Conservation (phyloP, 2,329 filamentous ascomycete species). For the Sporothrix variecibatus region DNA sequence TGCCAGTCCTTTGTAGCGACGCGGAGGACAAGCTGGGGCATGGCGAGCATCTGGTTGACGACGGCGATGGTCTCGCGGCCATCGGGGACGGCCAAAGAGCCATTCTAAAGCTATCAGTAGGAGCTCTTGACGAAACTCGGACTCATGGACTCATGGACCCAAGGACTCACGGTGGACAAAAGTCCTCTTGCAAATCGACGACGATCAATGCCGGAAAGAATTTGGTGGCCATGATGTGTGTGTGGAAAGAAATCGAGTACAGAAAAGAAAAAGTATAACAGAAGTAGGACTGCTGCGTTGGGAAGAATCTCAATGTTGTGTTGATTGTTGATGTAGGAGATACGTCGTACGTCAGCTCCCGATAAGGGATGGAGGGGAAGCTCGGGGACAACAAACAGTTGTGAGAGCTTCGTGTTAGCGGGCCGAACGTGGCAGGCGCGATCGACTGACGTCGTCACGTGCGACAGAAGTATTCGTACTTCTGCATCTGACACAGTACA, state of each 20-base stretch:
- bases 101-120: constrained; percentile 57
- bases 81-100: constrained; percentile 76
- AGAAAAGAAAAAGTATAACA: background rate
- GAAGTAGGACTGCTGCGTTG: background rate
- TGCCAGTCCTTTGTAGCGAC: constrained; percentile 95
- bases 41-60: constrained; percentile 73
- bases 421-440: background rate
- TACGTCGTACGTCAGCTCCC: background rate
- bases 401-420: background rate
- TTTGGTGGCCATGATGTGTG: constrained; percentile 16
- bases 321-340: background rate
- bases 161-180: constrained; percentile 77
- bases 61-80: constrained; percentile 69
- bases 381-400: too few relatives aligned
- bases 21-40: constrained; percentile 70
- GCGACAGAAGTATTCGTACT: background rate
- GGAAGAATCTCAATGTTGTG: background rate
- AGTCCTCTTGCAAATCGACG: constrained; percentile 92
- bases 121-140: background rate
- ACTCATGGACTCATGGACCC: constrained; percentile 36
- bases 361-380: background rate
- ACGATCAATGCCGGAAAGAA: constrained; percentile 64
- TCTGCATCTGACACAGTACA: background rate
- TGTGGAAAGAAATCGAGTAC: background rate
- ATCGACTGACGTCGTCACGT: background rate